Base-by-base conservation (phyloP, 495 filamentous ascomycete species). In the Penicillium desertorum region DNA sequence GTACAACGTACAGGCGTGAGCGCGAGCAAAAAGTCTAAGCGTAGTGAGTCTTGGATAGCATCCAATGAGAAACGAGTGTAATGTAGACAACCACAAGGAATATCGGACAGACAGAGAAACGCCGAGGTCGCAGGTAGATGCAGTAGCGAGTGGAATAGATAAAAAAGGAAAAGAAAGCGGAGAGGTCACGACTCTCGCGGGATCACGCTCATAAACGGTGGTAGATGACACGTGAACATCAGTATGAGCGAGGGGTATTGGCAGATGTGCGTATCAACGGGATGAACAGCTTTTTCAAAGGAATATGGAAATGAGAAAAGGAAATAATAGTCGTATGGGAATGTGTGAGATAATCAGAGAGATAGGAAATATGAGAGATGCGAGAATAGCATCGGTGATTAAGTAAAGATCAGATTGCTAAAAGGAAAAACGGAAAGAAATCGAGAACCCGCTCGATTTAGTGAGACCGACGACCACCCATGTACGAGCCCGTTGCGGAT, bases 401-500 rank as follows among this genome's bases (percentile, higher is more conserved):
- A 61, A 50, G 51, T 47, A 34, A 39, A 9, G 45, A 54, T 29
- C 52, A 27, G 41, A 16, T 47, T 45, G 30, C 27, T 32, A 45
- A 29, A 45, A 23, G 5, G 23, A 20, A 46, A 52, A 29, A 29
- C 23, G 27, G 25, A 27, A 8, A 44, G 41, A 36, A 37, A 50
- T 39, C 17, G 34, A 36, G 54, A 44, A 51, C 66, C 64, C 36
- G 66, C 64, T 69, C 64, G 61, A 59, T 54, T 61, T 61, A 75
- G 48, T 72, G 68, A 46, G 70, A 63, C 16, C 72, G 71, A 61
- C 76, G 74, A 34, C 67, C 64, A 29, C 70, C 68, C 72, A 76
- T 76, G 51, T 79, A 79, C 9, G 73, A 73, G 4, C 75, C 69
- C 12, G 76, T 70, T 0, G 74, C 76, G 0, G 76, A 76, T 2